Conservation (phyloP, 1,139 yeast species). For the Torulaspora globosa region DNA sequence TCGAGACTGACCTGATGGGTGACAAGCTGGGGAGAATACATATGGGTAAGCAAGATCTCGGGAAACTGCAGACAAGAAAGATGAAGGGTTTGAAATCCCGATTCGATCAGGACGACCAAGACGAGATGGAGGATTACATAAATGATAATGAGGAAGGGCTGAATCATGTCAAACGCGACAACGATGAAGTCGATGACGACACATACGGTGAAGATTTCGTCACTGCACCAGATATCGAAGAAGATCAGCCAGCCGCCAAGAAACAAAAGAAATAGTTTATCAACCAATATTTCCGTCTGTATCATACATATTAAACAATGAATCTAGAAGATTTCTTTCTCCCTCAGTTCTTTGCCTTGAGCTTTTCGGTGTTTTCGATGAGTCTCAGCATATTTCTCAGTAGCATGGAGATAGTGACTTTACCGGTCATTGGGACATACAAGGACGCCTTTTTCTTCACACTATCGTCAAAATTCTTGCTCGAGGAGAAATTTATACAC, state of each 20-base stretch:
- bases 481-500: constrained; percentile 84
- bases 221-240: constrained; percentile 49
- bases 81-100: constrained; percentile 94
- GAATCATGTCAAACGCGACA: constrained; percentile 41
- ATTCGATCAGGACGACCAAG: constrained; percentile 55
- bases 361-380: constrained; percentile 53
- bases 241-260: constrained; percentile 43
- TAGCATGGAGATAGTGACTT: constrained; percentile 92
- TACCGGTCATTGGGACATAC: constrained; percentile 93
- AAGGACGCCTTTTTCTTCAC: constrained; percentile 83
- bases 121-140: constrained; percentile 47
- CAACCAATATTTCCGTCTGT: not conserved
- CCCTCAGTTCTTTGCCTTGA: constrained; percentile 7
- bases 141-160: constrained; percentile 48
- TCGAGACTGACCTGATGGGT: constrained; percentile 84
- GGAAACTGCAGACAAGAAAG: constrained; percentile 89
- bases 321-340: constrained; percentile 10
- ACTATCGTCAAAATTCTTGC: constrained; percentile 74
- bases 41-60: constrained; percentile 91
- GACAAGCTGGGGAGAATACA: constrained; percentile 96
- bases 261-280: constrained; percentile 36
- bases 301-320: constrained; percentile 14
- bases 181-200: constrained; percentile 49
- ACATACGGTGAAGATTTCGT: constrained; percentile 61
- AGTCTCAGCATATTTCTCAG: constrained; percentile 80